These are phyloP conservation scores for Luvunga scandens DNA, from an alignment of 345 rosid species.

Conservation along the genomic window DNA sequence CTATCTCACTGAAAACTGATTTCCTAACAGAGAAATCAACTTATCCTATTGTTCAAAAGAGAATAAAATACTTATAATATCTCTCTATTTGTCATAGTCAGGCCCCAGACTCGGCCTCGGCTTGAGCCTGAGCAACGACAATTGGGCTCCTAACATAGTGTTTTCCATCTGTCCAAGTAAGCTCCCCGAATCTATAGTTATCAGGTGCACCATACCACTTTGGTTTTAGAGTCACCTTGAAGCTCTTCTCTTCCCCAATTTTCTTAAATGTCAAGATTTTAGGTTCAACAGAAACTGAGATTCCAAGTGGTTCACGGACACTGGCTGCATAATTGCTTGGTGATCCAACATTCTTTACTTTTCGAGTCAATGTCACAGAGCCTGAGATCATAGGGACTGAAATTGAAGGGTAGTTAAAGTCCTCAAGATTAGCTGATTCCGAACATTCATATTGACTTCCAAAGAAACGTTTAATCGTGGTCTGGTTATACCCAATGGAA, in stretches of 20 bases:
- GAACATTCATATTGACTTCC: constrained; percentile 38
- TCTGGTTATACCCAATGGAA: constrained; percentile 54
- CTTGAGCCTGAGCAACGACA: constrained; percentile 25
- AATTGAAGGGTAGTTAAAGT: constrained; percentile 81
- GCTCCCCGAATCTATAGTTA: constrained; percentile 41
- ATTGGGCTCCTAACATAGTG: constrained; percentile 70
- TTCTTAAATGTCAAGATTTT: constrained; percentile 33
- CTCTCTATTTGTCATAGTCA: neutral
- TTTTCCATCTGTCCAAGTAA: constrained; percentile 51
- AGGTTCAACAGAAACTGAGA: constrained; percentile 49
- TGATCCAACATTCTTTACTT: constrained; percentile 66
- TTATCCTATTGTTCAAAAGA: neutral
- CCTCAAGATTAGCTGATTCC: constrained; percentile 29
- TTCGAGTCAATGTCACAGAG: constrained; percentile 37
- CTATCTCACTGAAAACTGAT: no score
- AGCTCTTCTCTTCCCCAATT: constrained; percentile 53
- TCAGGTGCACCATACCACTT: constrained; percentile 21
- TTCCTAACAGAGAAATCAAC: no score
- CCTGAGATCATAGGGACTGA: constrained; percentile 34
- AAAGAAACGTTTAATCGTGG: constrained; percentile 28
- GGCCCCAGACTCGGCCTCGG: neutral
- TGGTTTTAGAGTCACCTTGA: constrained; percentile 41
- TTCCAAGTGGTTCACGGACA: constrained; percentile 43
- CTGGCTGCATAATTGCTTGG: constrained; percentile 41
- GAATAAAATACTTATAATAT: neutral